Evolutionary conservation across 805 yeast genomes (phyloP).

Genomic region (Middelhovenomyces tepae): DNA sequence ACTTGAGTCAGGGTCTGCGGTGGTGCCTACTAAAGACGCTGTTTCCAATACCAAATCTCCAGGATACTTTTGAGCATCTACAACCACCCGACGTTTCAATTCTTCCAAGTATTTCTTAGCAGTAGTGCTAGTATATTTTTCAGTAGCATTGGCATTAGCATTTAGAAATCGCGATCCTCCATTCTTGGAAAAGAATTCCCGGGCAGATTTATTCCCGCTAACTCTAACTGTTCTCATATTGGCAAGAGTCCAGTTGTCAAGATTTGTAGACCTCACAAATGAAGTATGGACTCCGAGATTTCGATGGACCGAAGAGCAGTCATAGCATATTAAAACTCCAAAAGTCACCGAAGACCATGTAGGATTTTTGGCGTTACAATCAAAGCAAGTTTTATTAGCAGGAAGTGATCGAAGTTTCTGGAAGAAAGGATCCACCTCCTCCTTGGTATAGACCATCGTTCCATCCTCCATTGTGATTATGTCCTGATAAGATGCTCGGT

Average conservation of each 20-base stretch:
- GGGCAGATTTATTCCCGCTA: constrained; percentile 86
- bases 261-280: constrained; percentile 82
- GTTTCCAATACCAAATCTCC: constrained; percentile 58
- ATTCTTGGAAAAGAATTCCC: constrained; percentile 72
- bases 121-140: constrained; percentile 70
- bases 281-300: constrained; percentile 94
- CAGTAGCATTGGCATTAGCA: constrained; percentile 50
- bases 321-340: constrained; percentile 85
- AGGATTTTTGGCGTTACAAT: constrained; percentile 88
- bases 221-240: constrained; percentile 87
- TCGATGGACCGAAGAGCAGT: constrained; percentile 93
- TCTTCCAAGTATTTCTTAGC: constrained; percentile 80
- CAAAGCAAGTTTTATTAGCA: constrained; percentile 84
- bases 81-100: constrained; percentile 55
- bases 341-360: constrained; percentile 98
- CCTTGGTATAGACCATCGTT: constrained; percentile 34
- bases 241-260: constrained; percentile 90
- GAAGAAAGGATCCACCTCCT: constrained; percentile 60
- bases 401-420: constrained; percentile 49
- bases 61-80: constrained; percentile 67
- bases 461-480: constrained; percentile 11
- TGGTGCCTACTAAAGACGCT: constrained; percentile 14
- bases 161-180: constrained; percentile 72
- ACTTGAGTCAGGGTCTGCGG: constrained; percentile 16
- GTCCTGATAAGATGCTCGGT: too few species aligned